Conservation (phyloP, 768 basidiomycete species). For the Saitozyma podzolica region DNA sequence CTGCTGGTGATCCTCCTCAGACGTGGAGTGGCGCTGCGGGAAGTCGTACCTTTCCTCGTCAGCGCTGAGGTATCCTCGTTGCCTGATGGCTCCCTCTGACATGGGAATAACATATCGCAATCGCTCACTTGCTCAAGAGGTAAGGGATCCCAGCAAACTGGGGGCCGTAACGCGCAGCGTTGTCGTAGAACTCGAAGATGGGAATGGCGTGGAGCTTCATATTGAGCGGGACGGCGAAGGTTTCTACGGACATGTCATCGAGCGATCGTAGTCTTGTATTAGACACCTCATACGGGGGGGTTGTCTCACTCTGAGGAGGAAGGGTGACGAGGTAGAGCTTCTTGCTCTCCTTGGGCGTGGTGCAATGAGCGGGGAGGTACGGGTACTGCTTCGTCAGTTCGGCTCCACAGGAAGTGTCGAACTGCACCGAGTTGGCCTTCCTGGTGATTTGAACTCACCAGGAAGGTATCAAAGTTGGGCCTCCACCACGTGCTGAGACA, state of each 20-base stretch:
- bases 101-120: too few species aligned
- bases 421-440: background rate
- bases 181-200: slow-evolving; percentile 95
- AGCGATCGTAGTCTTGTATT: background rate
- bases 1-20: too few species aligned
- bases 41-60: too few species aligned
- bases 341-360: slow-evolving; percentile 97
- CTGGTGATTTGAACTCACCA: slow-evolving; percentile 62
- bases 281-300: background rate
- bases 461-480: slow-evolving; percentile 97
- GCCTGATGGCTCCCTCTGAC: too few species aligned
- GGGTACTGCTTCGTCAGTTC: slow-evolving; percentile 69
- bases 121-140: slow-evolving; percentile 71
- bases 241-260: slow-evolving; percentile 60
- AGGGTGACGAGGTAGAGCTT: slow-evolving; percentile 93
- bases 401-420: too few species aligned
- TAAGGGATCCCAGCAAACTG: slow-evolving; percentile 94
- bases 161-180: slow-evolving; percentile 87
- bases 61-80: too few species aligned
- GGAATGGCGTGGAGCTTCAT: slow-evolving; percentile 98
- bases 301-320: slow-evolving; percentile 80
- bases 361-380: slow-evolving; percentile 90
- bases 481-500: slow-evolving; percentile 98
- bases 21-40: too few species aligned
- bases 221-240: slow-evolving; percentile 94